These are phyloP conservation scores for Daldinia sp. DNA, from an alignment of 2,329 filamentous ascomycete genomes.

Conservation along the genomic window DNA sequence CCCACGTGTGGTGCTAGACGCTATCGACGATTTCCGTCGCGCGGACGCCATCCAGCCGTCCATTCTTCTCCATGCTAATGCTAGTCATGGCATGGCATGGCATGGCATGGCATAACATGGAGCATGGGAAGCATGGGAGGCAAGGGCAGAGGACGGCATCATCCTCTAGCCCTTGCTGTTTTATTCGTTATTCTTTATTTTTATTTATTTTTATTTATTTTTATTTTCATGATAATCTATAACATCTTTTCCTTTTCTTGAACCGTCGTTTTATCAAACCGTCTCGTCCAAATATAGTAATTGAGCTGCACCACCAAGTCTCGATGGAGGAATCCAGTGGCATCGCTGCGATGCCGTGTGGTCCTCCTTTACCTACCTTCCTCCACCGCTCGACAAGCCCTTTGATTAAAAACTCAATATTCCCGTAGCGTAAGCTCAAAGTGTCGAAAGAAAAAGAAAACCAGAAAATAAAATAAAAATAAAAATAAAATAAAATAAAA, in stretches of 20 bases:
- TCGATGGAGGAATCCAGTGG: slow-evolving; percentile 19
- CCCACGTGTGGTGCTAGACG: slow-evolving; percentile 31
- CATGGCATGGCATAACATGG: no score
- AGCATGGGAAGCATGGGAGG: no score
- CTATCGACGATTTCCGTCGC: slow-evolving; percentile 28
- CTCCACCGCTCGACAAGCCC: neutral
- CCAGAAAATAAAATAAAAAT: no score
- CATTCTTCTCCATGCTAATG: slow-evolving; percentile 11
- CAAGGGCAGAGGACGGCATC: no score
- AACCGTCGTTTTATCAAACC: no score
- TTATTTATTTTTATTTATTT: no score
- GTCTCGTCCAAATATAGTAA: slow-evolving; percentile 8
- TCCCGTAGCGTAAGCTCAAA: neutral
- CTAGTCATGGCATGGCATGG: neutral
- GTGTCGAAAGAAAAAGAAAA: slow-evolving; percentile 5
- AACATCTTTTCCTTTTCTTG: no score
- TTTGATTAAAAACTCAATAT: neutral
- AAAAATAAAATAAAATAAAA: no score
- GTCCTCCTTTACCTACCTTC: no score
- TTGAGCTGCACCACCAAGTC: neutral
- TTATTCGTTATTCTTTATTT: no score
- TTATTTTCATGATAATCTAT: no score
- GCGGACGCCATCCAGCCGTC: neutral
- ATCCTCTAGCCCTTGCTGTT: no score
- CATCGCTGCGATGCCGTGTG: neutral